These are phyloP conservation scores for Geotrichum phurueaensis DNA, from an alignment of 1,139 yeast genomes.

Conservation along the genomic window DNA sequence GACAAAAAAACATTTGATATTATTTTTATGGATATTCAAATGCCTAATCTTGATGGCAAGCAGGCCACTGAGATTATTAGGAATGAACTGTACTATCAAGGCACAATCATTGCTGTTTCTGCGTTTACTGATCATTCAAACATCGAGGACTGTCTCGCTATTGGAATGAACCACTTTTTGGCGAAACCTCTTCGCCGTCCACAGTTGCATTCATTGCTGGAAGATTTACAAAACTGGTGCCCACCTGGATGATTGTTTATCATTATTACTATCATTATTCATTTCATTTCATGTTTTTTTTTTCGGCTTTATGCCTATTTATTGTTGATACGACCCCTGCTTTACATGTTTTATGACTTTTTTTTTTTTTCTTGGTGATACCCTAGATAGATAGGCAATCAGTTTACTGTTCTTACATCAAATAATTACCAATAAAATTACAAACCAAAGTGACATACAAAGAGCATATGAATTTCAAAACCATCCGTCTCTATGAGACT, in stretches of 20 bases:
- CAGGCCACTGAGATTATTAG: constrained; percentile 73
- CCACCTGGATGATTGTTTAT: background rate
- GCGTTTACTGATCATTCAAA: constrained; percentile 88
- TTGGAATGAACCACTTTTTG: constrained; percentile 42
- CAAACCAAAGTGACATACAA: too few species aligned
- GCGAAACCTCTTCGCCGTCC: constrained; percentile 75
- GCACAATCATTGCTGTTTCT: constrained; percentile 87
- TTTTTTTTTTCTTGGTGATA: background rate
- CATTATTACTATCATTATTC: too few species aligned
- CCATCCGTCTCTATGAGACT: too few species aligned
- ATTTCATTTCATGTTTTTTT: background rate
- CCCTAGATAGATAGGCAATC: too few species aligned
- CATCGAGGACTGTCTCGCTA: constrained; percentile 54
- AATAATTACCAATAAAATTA: too few species aligned
- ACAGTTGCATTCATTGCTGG: constrained; percentile 24
- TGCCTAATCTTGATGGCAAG: constrained; percentile 91
- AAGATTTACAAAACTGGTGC: background rate
- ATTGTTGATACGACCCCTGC: background rate
- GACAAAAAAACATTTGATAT: constrained; percentile 48
- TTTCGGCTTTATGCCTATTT: background rate
- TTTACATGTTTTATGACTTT: background rate
- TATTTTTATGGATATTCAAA: constrained; percentile 93
- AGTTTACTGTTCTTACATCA: too few species aligned
- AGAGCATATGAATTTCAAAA: too few species aligned
- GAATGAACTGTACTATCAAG: constrained; percentile 48